Conservation (phyloP, 1,284 basidiomycete species). For the Microbotryomycetes sp. region DNA sequence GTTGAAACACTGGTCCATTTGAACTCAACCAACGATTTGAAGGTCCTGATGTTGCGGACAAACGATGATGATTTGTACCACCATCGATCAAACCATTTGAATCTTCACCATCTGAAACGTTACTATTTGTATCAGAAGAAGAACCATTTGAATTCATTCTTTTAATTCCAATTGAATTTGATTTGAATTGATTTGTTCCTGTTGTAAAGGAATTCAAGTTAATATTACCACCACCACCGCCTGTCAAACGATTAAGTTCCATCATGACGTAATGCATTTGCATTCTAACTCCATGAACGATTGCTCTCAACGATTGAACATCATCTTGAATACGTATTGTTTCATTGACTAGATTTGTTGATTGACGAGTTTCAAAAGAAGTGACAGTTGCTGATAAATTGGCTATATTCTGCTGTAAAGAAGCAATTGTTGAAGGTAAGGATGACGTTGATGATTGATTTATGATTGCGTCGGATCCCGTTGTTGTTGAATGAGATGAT, state of each 20-base stretch:
- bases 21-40: too few relatives aligned
- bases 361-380: constrained; percentile 11
- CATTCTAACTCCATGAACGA: constrained; percentile 15
- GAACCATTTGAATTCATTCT: background rate
- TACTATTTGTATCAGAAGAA: background rate
- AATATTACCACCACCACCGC: too few relatives aligned
- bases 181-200: too few relatives aligned
- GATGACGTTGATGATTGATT: background rate
- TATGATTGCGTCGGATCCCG: background rate
- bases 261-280: constrained; percentile 16
- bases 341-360: constrained; percentile 6
- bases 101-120: too few relatives aligned
- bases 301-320: constrained; percentile 5
- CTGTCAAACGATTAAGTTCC: background rate
- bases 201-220: too few relatives aligned
- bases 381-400: constrained; percentile 5
- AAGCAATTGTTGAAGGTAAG: background rate
- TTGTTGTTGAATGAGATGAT: background rate
- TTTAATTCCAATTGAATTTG: background rate
- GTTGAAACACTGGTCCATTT: too few relatives aligned
- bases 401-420: background rate
- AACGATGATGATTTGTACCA: too few relatives aligned
- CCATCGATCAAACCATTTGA: too few relatives aligned
- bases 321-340: constrained; percentile 15
- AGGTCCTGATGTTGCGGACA: too few relatives aligned